Evolutionary conservation across 306 rosid species (phyloP), one percentile per base, ranked within the genome.

Genomic region (Castanospermum australe): DNA sequence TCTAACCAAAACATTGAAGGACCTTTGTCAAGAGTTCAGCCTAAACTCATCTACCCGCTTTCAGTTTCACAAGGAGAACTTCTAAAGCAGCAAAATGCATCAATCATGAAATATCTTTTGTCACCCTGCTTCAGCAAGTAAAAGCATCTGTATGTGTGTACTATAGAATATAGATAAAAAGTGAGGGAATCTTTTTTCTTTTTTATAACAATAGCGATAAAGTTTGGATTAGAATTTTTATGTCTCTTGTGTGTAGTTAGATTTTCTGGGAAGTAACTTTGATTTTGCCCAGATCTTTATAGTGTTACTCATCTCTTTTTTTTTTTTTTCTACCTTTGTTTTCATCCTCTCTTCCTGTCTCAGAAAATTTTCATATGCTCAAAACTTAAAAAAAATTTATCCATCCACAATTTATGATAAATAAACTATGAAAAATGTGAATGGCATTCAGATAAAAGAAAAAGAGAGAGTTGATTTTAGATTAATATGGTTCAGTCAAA

Each of bases 31-130:
- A 6, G 86, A 86, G 36, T 82, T 79, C 38, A 86, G 89, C 73
- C 11, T 79, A 63, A 77, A 36, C 57, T 20, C 89, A 75, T 54
- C 84, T 45, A 82, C 86, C 2, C 91, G 94, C 24, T 94, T 94
- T 76, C 87, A 84, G 10, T 94, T 94, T 81, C 92, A 94, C 80
- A 92, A 94, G 87, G 98, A 94, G 87, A 94, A 92, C 75, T 94
- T 94, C 81, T 94, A 6, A 78, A 65, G 51, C 11, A 35, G 3
- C 32, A 68, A 6, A 67, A n/a, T 20, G 39, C 72, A 66, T 47
- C 24, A 55, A 32, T 64, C 14, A 21, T 28, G n/a, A 39, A 76
- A 51, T 70, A 20, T 55, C 7, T 57, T 50, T 30, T 41, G 42
- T 13, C 42, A 61, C 42, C 67, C 41, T 25, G 48, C n/a, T 67